Conservation (phyloP, 2,329 filamentous ascomycete species). For the Ophiosphaerella herpotricha region DNA sequence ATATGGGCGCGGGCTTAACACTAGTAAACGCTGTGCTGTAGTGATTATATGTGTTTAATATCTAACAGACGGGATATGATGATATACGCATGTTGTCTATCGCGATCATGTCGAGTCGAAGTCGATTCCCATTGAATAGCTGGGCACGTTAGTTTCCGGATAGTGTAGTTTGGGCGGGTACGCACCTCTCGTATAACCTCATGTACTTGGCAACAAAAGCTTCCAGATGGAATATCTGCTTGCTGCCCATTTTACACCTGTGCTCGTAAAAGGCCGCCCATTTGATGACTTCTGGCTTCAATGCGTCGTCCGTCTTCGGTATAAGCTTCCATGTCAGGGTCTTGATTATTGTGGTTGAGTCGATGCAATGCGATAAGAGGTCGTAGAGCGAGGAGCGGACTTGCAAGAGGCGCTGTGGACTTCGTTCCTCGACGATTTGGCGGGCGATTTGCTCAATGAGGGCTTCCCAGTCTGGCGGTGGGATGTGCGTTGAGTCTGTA, state of each 20-base stretch:
- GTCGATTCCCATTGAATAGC: slow-evolving; percentile 71
- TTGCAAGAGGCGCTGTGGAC: slow-evolving; percentile 83
- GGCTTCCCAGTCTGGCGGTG: slow-evolving; percentile 95
- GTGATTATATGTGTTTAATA: neutral
- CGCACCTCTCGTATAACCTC: slow-evolving; percentile 88
- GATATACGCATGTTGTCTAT: neutral
- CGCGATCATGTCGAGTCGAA: slow-evolving; percentile 45
- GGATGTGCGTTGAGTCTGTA: slow-evolving; percentile 83
- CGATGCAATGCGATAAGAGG: slow-evolving; percentile 94
- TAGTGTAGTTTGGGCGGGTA: slow-evolving; percentile 2
- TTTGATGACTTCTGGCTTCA: slow-evolving; percentile 90
- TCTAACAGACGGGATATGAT: neutral
- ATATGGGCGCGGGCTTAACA: slow-evolving; percentile 18
- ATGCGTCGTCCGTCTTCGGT: slow-evolving; percentile 79
- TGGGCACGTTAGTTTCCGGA: slow-evolving; percentile 23
- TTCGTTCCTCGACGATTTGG: slow-evolving; percentile 91
- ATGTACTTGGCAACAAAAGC: slow-evolving; percentile 99
- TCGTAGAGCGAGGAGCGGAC: slow-evolving; percentile 96
- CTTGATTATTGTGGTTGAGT: slow-evolving; percentile 90
- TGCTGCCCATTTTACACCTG: slow-evolving; percentile 84
- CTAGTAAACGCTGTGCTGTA: slow-evolving; percentile 16
- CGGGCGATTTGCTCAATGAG: slow-evolving; percentile 87
- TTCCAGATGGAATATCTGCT: slow-evolving; percentile 97
- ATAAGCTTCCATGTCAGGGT: slow-evolving; percentile 94
- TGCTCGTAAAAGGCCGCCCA: slow-evolving; percentile 99